Evolutionary conservation across 495 filamentous ascomycete genomes (phyloP).

Genomic region (Trichocladium antarcticum): DNA sequence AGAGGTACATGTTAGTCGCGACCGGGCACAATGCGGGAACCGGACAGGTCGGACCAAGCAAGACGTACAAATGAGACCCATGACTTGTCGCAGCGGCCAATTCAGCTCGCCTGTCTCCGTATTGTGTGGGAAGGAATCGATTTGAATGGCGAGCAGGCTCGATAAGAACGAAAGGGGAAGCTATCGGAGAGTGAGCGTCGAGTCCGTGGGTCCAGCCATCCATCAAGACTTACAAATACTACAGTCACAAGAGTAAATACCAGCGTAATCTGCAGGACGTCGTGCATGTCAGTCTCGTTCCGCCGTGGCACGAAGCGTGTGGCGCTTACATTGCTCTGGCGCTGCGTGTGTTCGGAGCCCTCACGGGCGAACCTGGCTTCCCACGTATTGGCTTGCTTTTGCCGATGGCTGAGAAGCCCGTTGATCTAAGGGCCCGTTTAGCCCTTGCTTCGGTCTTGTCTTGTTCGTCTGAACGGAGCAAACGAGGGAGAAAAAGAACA

Average conservation of each 20-base stretch:
- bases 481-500: not conserved
- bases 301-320: not conserved
- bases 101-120: not conserved
- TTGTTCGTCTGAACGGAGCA: not conserved
- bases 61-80: constrained; percentile 1
- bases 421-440: not conserved
- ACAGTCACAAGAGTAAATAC: constrained; percentile 7
- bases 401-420: not conserved
- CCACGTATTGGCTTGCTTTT: constrained; percentile 5
- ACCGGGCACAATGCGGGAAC: too few relatives aligned
- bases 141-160: constrained; percentile 3
- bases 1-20: not conserved
- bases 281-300: not conserved
- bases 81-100: not conserved
- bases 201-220: too few relatives aligned
- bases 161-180: constrained; percentile 4
- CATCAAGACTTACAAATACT: constrained; percentile 4
- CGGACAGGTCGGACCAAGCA: not conserved
- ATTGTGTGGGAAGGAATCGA: constrained; percentile 3
- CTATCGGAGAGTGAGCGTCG: not conserved
- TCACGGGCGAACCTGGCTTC: constrained; percentile 5
- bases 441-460: not conserved
- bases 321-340: constrained; percentile 2
- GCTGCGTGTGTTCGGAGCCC: constrained; percentile 5
- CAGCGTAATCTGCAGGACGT: not conserved